Conservation (phyloP, 2,329 filamentous ascomycete genomes). For the Fusarium sp. region DNA sequence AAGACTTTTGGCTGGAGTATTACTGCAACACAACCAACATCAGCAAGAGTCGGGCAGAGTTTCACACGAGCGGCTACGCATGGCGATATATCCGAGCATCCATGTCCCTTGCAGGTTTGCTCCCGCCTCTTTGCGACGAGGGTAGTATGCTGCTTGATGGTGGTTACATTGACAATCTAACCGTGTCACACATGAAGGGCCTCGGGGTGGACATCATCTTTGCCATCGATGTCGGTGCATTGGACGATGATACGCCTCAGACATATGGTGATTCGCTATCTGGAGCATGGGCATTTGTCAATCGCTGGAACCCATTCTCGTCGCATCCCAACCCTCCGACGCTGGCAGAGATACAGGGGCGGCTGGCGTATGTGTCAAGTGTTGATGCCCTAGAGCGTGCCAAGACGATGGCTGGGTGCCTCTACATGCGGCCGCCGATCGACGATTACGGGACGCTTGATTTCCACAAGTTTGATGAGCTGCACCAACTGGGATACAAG, state of each 20-base stretch:
- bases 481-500: constrained; percentile 87
- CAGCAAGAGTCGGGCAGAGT: constrained; percentile 88
- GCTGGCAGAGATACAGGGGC: constrained; percentile 92
- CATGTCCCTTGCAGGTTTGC: constrained; percentile 92
- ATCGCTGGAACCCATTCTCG: constrained; percentile 97
- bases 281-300: constrained; percentile 92
- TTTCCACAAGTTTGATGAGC: constrained; percentile 97
- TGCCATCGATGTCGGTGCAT: constrained; percentile 89
- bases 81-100: constrained; percentile 97
- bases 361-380: constrained; percentile 92
- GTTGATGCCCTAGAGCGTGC: constrained; percentile 94
- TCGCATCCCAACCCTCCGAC: constrained; percentile 90
- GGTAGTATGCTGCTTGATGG: constrained; percentile 96
- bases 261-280: constrained; percentile 93
- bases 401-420: constrained; percentile 87
- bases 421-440: constrained; percentile 96
- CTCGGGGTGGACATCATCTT: constrained; percentile 95
- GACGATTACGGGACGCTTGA: constrained; percentile 94
- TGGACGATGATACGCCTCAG: constrained; percentile 93
- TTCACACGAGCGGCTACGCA: constrained; percentile 95
- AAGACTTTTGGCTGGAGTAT: constrained; percentile 98
- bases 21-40: constrained; percentile 99
- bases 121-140: constrained; percentile 95
- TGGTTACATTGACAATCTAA: constrained; percentile 96
- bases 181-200: constrained; percentile 95